Percentiles rank a stretch among this genome's conserved stretches.
phyloP scores from a whole-genome alignment of 2,329 filamentous ascomycete genomes.

The Fusarium nematophilum region DNA sequence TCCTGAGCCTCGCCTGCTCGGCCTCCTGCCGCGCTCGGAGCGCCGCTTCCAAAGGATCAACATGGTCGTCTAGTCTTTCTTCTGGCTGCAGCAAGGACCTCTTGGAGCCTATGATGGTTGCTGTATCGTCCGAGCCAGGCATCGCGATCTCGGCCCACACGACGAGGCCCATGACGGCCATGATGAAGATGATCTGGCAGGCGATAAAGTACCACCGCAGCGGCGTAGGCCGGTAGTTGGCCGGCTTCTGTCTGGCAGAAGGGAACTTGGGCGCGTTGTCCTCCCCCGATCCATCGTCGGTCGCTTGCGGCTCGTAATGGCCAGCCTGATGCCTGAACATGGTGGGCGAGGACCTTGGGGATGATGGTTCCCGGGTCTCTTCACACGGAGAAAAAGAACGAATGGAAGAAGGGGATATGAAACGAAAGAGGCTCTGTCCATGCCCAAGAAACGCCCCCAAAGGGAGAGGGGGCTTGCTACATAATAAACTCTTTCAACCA shows the following conservation, averaged over 20 bases:
- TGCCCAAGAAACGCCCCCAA: background rate
- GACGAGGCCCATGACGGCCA: constrained; percentile 37
- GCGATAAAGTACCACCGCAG: constrained; percentile 42
- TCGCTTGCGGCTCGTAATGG: constrained; percentile 40
- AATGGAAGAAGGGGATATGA: background rate
- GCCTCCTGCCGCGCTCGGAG: constrained; percentile 6
- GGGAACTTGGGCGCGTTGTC: constrained; percentile 23
- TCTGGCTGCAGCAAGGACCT: constrained; percentile 2
- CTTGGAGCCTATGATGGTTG: constrained; percentile 33
- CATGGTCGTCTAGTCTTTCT: background rate
- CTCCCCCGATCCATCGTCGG: constrained; percentile 39
- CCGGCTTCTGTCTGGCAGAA: constrained; percentile 18
- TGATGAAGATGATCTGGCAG: constrained; percentile 27
- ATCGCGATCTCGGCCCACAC: constrained; percentile 39
- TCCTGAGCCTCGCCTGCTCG: constrained; percentile 15
- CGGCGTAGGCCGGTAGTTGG: constrained; percentile 41
- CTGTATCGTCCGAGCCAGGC: constrained; percentile 40
- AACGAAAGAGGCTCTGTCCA: background rate
- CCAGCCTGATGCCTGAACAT: constrained; percentile 38
- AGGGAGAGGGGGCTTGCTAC: too few relatives aligned
- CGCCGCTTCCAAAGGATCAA: background rate
- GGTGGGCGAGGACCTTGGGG: background rate
- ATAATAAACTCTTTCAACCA: too few relatives aligned
- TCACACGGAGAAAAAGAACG: too few relatives aligned
- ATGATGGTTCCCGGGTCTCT: too few relatives aligned